Conservation (phyloP, 2,329 filamentous ascomycete species). For the Xylaria sp. region DNA sequence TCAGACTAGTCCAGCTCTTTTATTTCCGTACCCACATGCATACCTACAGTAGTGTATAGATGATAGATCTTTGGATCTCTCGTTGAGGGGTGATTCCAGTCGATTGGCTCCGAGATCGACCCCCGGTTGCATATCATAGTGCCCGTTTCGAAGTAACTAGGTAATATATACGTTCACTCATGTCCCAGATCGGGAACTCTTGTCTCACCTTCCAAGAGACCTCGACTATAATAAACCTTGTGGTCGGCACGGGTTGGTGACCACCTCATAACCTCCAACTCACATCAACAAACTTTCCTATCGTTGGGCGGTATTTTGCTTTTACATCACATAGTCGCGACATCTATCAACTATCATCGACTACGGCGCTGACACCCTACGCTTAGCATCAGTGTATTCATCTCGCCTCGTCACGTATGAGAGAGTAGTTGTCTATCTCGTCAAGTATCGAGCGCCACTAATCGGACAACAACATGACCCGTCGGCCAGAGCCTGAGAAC, state of each 20-base stretch:
- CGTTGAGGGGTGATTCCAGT: constrained; percentile 44
- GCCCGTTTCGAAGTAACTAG: constrained; percentile 31
- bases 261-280: constrained; percentile 10
- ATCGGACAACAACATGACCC: constrained; percentile 29
- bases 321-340: constrained; percentile 29
- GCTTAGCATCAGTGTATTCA: not conserved
- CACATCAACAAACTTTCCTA: constrained; percentile 31
- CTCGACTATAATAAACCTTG: constrained; percentile 38
- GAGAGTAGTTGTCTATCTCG: constrained; percentile 19
- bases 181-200: constrained; percentile 37
- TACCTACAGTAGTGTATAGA: constrained; percentile 35
- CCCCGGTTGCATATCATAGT: constrained; percentile 42
- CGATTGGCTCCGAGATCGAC: constrained; percentile 48
- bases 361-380: constrained; percentile 13
- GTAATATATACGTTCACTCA: constrained; percentile 43
- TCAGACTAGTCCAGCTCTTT: constrained; percentile 38
- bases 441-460: constrained; percentile 5
- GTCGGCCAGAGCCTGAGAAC: constrained; percentile 42
- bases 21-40: constrained; percentile 43
- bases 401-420: constrained; percentile 16
- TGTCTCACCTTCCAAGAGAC: constrained; percentile 33
- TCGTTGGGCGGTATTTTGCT: constrained; percentile 37
- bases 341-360: constrained; percentile 16
- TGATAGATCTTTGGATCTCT: constrained; percentile 43
- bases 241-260: constrained; percentile 29